phyloP scores from a whole-genome alignment of 2,329 filamentous ascomycete species.

The Daldinia sp. region DNA sequence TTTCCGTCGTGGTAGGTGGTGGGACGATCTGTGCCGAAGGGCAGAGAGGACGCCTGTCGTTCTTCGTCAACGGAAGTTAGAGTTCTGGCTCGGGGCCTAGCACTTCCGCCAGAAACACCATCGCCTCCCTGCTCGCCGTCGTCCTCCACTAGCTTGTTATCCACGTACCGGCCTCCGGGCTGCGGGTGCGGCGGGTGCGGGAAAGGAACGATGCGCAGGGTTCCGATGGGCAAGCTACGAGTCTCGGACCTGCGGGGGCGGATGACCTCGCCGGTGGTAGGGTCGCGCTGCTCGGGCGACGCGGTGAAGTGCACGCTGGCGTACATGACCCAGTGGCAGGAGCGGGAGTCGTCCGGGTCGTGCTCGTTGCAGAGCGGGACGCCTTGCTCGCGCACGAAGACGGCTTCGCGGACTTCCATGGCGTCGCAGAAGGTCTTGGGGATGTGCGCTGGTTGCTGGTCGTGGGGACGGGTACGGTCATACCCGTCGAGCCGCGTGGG shows the following conservation, averaged over 20 bases:
- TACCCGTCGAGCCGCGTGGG: constrained; percentile 61
- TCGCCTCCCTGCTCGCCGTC: constrained; percentile 20
- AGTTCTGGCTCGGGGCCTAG: constrained; percentile 10
- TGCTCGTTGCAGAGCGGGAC: constrained; percentile 74
- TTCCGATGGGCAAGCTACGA: constrained; percentile 68
- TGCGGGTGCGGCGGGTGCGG: constrained; percentile 73
- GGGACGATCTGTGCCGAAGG: constrained; percentile 51
- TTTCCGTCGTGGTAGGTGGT: constrained; percentile 65
- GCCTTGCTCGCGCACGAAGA: constrained; percentile 68
- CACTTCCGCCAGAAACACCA: background rate
- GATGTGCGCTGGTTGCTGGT: constrained; percentile 56
- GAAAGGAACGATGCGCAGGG: constrained; percentile 82
- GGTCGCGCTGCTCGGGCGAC: constrained; percentile 55
- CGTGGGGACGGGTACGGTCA: constrained; percentile 50
- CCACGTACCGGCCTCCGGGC: constrained; percentile 58
- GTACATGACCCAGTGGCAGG: constrained; percentile 91
- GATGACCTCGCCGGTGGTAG: constrained; percentile 51
- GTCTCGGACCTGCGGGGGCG: constrained; percentile 56
- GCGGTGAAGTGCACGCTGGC: constrained; percentile 63
- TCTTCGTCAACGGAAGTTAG: constrained; percentile 34
- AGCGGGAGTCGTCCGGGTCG: constrained; percentile 80
- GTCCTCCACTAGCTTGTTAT: constrained; percentile 49
- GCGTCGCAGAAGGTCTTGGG: constrained; percentile 68
- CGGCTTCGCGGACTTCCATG: constrained; percentile 67
- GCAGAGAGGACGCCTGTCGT: constrained; percentile 38